These are phyloP conservation scores for Silene latifolia DNA, from an alignment of 148 eudicot species.

Conservation along the genomic window DNA sequence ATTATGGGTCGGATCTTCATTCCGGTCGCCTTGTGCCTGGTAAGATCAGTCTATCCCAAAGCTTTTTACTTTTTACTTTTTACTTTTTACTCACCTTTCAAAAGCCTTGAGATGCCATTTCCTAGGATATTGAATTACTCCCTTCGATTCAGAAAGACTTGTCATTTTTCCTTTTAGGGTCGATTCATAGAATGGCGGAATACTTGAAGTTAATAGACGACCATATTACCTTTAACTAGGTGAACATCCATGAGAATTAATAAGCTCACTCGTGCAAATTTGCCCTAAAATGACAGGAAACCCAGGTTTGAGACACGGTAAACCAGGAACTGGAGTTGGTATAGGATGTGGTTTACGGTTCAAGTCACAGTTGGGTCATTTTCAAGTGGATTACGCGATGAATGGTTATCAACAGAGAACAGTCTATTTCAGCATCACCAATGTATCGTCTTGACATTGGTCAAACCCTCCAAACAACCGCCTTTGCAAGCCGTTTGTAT, in stretches of 20 bases:
- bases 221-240: background rate
- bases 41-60: conserved; percentile 23
- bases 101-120: background rate
- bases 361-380: conserved; percentile 65
- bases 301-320: conserved; percentile 83
- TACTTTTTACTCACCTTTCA: too few species aligned
- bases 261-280: background rate
- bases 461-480: too few species aligned
- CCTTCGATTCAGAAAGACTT: too few species aligned
- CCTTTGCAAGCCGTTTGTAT: too few species aligned
- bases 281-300: conserved; percentile 47
- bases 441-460: conserved; percentile 21
- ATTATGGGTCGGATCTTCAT: conserved; percentile 80
- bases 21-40: conserved; percentile 92
- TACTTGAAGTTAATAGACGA: background rate
- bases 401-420: conserved; percentile 76
- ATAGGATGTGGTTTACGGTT: conserved; percentile 72
- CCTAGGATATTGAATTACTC: background rate
- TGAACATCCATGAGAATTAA: background rate
- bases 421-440: conserved; percentile 71
- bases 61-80: conserved; percentile 6
- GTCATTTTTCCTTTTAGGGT: background rate
- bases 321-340: conserved; percentile 82
- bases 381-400: conserved; percentile 79
- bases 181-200: too few species aligned